A percentile compares a stretch with the other conserved stretches of the same genome.
phyloP scores from a whole-genome alignment of 139 green algal genomes.

The Auxenochlorella pyrenoidosa region DNA sequence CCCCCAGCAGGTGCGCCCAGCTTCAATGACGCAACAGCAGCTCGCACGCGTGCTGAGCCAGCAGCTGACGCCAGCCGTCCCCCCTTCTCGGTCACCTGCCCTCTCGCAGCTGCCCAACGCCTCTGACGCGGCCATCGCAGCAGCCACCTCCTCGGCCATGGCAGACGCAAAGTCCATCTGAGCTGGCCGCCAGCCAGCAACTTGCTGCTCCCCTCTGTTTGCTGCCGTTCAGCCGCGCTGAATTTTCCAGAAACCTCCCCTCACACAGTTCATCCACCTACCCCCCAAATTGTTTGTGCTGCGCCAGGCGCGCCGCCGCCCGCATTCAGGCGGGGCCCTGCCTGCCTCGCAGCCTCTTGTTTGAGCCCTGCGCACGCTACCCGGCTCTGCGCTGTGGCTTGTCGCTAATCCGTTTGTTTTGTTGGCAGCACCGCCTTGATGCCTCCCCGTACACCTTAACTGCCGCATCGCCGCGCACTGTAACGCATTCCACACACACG shows the following conservation, averaged over 20 bases:
- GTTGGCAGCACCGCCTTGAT: too few relatives aligned
- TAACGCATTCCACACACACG: too few relatives aligned
- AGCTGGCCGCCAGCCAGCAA: neutral
- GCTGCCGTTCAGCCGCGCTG: neutral
- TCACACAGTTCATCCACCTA: neutral
- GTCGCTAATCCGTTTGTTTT: too few relatives aligned
- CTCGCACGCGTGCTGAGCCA: neutral
- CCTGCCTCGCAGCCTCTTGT: too few relatives aligned
- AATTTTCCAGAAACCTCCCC: neutral
- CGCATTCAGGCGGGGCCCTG: too few relatives aligned
- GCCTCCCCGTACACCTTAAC: too few relatives aligned
- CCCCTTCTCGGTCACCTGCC: neutral
- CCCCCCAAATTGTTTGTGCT: constrained; percentile 2
- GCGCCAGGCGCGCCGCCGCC: too few relatives aligned
- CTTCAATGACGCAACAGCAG: too few relatives aligned
- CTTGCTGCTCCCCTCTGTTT: neutral
- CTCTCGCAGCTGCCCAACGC: neutral
- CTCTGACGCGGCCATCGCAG: constrained; percentile 88
- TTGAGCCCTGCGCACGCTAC: too few relatives aligned
- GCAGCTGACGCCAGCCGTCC: neutral
- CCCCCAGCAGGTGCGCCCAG: too few relatives aligned
- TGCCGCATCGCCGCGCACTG: too few relatives aligned
- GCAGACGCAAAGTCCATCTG: constrained; percentile 60
- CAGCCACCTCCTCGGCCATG: constrained; percentile 86
- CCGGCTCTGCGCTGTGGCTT: too few relatives aligned